Base-by-base conservation (phyloP, 139 green algal species). In the Microglena sp. region DNA sequence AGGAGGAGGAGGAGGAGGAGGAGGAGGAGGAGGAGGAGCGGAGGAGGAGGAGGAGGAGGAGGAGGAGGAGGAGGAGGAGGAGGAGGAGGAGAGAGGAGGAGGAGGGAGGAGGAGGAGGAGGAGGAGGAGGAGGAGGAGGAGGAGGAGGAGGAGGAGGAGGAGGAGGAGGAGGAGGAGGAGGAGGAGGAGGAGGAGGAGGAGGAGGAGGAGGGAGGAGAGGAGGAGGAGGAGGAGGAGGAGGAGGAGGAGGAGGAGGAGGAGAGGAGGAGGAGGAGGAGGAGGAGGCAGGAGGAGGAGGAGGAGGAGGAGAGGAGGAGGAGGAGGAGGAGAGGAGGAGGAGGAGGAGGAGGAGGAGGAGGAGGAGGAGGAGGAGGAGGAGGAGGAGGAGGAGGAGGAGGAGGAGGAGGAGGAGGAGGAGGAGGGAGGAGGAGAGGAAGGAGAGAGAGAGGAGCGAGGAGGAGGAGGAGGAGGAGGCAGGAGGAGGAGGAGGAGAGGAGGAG, bases 161-260 rank as follows among this genome's bases (percentile, higher is more conserved):
- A 57, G 7, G 45, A 57, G 45, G 45, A 57, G 45, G 45, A 32
- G 45, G n/a, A 24, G n/a, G 5, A 32, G 45, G 29, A 32, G 45
- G n/a, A 32, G 5, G 45, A 24, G 5, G n/a, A 32, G 8, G n/a
- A 32, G 45, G 29, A 11, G 5, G 45, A 24, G 5, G 5, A 57
- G 28, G 45, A n/a, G 5, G 45, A 57, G 5, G 45, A 32, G 45
- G 45, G n/a, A 57, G 45, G 7, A n/a, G 29, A 32, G 45, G n/a
- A 32, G 45, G n/a, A 24, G 8, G 45, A n/a, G 5, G 45, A 8
- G 45, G 45, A 57, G 5, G 5, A 4, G n/a, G n/a, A 26, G 45
- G 4, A 57, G 45, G n/a, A 57, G 45, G n/a, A 57, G n/a, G n/a
- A 57, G 45, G n/a, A 57, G 45, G 4, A 57, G 45, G n/a, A 8